Conservation (phyloP, 1,284 basidiomycete species). For the Apiotrichum mycotoxinovorans region DNA sequence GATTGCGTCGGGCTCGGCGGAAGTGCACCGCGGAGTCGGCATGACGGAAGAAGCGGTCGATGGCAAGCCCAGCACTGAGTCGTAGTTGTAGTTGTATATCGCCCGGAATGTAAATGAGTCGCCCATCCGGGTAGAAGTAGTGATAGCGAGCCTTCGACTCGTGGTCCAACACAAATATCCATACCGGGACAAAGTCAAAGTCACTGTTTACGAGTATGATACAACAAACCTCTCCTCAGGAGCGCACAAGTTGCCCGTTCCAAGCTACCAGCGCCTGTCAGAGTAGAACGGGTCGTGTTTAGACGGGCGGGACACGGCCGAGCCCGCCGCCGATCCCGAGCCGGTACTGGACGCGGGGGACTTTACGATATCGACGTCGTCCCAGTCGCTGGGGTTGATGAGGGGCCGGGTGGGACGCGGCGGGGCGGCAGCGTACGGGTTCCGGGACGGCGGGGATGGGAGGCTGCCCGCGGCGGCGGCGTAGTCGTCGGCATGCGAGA, state of each 20-base stretch:
- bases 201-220: background rate
- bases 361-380: background rate
- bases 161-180: no score
- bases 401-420: background rate
- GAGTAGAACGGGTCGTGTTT: background rate
- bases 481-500: constrained; percentile 7
- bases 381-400: background rate
- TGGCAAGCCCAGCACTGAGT: no score
- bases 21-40: background rate
- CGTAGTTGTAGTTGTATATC: no score
- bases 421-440: background rate
- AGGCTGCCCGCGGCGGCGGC: background rate
- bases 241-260: no score
- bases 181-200: background rate
- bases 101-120: no score
- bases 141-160: no score
- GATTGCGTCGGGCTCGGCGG: background rate
- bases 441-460: background rate
- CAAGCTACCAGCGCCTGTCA: background rate
- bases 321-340: background rate
- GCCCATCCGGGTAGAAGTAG: no score
- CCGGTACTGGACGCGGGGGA: background rate
- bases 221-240: background rate
- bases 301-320: background rate
- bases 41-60: no score